phyloP scores from a whole-genome alignment of 768 basidiomycete species.

The Boletus barrowsii region DNA sequence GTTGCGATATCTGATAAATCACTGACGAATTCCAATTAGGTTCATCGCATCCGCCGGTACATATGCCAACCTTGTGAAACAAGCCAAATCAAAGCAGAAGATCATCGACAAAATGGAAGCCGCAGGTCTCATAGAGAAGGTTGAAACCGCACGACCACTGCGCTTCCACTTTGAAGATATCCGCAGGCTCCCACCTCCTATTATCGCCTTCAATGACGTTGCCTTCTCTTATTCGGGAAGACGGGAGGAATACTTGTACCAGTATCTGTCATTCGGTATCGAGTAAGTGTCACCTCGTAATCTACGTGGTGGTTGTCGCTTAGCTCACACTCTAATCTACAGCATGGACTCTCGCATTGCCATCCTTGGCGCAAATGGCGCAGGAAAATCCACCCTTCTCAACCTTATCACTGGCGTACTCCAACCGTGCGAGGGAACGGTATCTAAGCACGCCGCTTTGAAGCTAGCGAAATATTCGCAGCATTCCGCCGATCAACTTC shows the following conservation, averaged over 20 bases:
- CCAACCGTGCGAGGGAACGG: constrained; percentile 78
- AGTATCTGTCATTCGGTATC: constrained; percentile 93
- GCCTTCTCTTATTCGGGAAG: constrained; percentile 95
- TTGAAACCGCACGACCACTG: constrained; percentile 70
- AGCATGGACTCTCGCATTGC: constrained; percentile 95
- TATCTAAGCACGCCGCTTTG: constrained; percentile 84
- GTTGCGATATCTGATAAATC: background rate
- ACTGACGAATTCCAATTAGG: constrained; percentile 35
- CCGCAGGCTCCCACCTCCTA: constrained; percentile 89
- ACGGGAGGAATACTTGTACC: constrained; percentile 83
- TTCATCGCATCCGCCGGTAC: constrained; percentile 99
- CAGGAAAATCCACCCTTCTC: constrained; percentile 90
- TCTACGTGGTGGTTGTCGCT: constrained; percentile 5
- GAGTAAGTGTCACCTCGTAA: constrained; percentile 57
- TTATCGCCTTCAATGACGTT: constrained; percentile 92
- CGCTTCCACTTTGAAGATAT: constrained; percentile 97
- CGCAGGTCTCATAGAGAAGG: constrained; percentile 91
- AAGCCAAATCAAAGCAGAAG: constrained; percentile 99
- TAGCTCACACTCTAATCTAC: constrained; percentile 1
- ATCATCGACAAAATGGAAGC: constrained; percentile 99
- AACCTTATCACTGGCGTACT: constrained; percentile 84
- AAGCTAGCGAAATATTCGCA: constrained; percentile 99
- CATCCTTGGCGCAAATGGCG: constrained; percentile 94
- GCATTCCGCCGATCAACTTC: constrained; percentile 97
- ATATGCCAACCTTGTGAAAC: constrained; percentile 97